These are phyloP conservation scores for Lachancea fermentati DNA, from an alignment of 805 yeast genomes.

Conservation along the genomic window DNA sequence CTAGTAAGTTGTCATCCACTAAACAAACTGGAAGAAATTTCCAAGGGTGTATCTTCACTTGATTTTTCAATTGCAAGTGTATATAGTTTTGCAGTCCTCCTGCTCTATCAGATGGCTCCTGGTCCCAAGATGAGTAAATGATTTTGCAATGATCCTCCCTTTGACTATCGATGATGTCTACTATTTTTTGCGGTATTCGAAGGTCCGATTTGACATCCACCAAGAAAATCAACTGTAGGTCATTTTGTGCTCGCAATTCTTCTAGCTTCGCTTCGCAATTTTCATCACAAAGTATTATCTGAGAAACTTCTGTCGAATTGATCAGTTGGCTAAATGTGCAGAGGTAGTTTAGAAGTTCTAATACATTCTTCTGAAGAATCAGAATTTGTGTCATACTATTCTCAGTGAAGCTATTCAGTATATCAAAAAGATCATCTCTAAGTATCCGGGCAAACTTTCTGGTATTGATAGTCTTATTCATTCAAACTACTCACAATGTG, in stretches of 20 bases:
- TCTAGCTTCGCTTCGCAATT: constrained; percentile 15
- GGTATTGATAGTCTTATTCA: constrained; percentile 13
- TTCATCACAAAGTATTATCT: constrained; percentile 22
- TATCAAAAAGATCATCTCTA: constrained; percentile 14
- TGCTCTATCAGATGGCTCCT: constrained; percentile 5
- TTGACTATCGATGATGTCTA: constrained; percentile 3
- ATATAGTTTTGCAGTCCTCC: constrained; percentile 22
- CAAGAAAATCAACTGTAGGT: constrained; percentile 20
- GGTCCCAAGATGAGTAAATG: constrained; percentile 5
- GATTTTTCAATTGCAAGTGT: constrained; percentile 1
- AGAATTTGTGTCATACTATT: constrained; percentile 13
- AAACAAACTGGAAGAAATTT: constrained; percentile 22
- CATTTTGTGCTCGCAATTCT: constrained; percentile 8
- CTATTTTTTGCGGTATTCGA: constrained; percentile 12
- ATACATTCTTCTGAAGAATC: constrained; percentile 20
- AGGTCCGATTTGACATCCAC: constrained; percentile 26
- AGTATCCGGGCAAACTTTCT: constrained; percentile 18
- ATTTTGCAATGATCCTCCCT: background rate
- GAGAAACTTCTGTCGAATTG: constrained; percentile 22
- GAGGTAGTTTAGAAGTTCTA: constrained; percentile 20
- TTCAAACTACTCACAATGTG: background rate
- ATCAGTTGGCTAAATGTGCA: constrained; percentile 27
- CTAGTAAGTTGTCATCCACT: constrained; percentile 24
- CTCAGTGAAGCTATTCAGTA: constrained; percentile 13
- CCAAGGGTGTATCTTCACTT: constrained; percentile 15